Evolutionary conservation across 768 basidiomycete species (phyloP), one percentile per base, ranked within the genome.

Genomic region (Nevesoporus exiguus): DNA sequence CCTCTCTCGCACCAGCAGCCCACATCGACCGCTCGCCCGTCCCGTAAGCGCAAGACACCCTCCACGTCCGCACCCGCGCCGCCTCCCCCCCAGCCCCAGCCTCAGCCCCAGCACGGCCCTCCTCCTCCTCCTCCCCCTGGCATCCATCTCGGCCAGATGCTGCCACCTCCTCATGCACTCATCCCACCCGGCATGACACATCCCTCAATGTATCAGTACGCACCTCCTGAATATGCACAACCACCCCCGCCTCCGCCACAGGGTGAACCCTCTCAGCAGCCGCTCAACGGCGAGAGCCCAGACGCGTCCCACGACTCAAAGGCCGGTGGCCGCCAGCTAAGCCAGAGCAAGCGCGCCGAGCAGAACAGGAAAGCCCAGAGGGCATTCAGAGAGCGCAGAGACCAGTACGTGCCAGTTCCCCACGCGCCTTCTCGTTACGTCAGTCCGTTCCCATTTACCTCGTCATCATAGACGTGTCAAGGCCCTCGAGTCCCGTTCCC

Each of bases 281-380:
- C 63, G 0, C 62, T 62, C 33, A 56, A 69, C 33, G 71, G 59
- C 11, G 54, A 66, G 36, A 17, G 41, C 27, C 1, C 15, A 17
- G 61, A 62, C 25, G 31, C 9, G 1, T 46, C 29, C 30, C 31
- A 57, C 55, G 49, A 52, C 14, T 0, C 19, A 44, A 67, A 67
- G 56, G 15, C 42, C 3, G 69, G 72, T 19, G 78, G 79, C 24
- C 77, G 90, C 44, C 72, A 82, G 11, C 76, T 93, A 47, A 90
- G 86, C 70, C 83, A 79, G 65, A 88, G 85, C 67, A 94, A 93
- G 66, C 82, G 93, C 10, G 93, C 93, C 40, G 93, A 95, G 64
- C 93, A 97, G 75, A 97, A 97, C 70, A 80, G 93, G 61, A 94
- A 93, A 70, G 93, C 93, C 0, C 93, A 97, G 73, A 80, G 93